Percentiles rank a stretch among this genome's conserved stretches.
Conservation (phyloP, 2,329 filamentous ascomycete species). For the Aspergillus sojae region DNA sequence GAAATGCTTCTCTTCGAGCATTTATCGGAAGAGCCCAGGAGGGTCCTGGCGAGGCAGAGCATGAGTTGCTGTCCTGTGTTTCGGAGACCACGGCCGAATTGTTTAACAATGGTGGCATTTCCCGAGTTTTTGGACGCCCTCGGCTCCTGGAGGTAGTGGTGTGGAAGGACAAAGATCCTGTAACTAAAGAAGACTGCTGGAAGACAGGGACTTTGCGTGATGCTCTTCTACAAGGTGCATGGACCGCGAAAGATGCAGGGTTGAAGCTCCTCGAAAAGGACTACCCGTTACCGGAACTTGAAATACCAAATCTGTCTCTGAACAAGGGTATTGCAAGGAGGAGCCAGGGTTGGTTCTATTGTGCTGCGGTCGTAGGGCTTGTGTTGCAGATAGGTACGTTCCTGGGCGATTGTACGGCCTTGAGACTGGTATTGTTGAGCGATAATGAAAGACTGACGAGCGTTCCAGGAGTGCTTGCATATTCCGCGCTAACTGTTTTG, state of each 20-base stretch:
- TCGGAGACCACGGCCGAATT: conserved; percentile 51
- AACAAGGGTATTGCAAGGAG: conserved; percentile 39
- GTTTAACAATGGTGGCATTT: conserved; percentile 46
- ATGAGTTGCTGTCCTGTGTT: conserved; percentile 51
- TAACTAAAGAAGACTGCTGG: conserved; percentile 22
- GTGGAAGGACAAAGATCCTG: conserved; percentile 47
- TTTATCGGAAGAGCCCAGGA: conserved; percentile 52
- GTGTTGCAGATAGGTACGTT: conserved; percentile 33
- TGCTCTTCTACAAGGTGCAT: conserved; percentile 26
- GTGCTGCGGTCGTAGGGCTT: conserved; percentile 29
- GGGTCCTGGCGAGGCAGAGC: conserved; percentile 43
- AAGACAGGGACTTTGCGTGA: conserved; percentile 31
- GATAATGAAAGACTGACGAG: neutral
- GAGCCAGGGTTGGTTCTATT: conserved; percentile 32
- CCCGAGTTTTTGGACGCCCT: conserved; percentile 38
- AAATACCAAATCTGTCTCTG: conserved; percentile 39
- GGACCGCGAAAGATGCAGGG: conserved; percentile 18
- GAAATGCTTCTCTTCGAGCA: conserved; percentile 46
- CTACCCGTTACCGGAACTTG: conserved; percentile 27
- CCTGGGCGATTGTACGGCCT: neutral
- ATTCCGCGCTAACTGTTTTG: conserved; percentile 34
- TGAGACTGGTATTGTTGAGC: neutral
- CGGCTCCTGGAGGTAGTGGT: conserved; percentile 41
- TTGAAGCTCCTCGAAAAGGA: conserved; percentile 14
- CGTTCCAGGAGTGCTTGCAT: conserved; percentile 28